phyloP scores from a whole-genome alignment of 257 asterid genomes.

The Solanum sejunctum region DNA sequence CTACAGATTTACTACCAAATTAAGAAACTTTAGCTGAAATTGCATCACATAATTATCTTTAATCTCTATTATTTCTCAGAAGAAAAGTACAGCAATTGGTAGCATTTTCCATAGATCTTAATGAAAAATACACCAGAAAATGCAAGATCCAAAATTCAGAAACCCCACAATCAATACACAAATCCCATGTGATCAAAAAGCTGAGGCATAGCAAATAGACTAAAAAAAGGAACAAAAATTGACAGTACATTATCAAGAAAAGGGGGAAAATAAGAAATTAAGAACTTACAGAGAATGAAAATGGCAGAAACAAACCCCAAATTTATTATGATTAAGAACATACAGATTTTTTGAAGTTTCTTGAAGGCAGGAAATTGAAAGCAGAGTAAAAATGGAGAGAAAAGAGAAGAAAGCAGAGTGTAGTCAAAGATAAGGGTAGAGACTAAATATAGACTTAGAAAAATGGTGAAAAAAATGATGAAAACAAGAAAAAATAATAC shows the following conservation, averaged over 20 bases:
- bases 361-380: not conserved
- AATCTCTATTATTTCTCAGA: not conserved
- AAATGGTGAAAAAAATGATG: not conserved
- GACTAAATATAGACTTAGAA: not conserved
- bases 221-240: not conserved
- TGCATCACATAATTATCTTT: not conserved
- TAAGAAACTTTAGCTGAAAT: not conserved
- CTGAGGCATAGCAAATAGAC: not conserved
- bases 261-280: not conserved
- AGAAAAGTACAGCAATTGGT: not conserved
- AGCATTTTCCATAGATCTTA: not conserved
- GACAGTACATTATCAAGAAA: not conserved
- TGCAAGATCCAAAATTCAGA: not conserved
- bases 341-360: not conserved
- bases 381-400: not conserved
- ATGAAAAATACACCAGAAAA: not conserved
- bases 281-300: not conserved
- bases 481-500: too few relatives aligned
- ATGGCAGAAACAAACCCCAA: not conserved
- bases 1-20: not conserved
- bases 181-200: not conserved
- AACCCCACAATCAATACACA: not conserved
- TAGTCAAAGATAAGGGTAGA: not conserved
- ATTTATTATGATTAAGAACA: not conserved
- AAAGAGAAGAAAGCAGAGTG: not conserved